Conservation (phyloP, 805 yeast genomes). For the Candida odintsovae region DNA sequence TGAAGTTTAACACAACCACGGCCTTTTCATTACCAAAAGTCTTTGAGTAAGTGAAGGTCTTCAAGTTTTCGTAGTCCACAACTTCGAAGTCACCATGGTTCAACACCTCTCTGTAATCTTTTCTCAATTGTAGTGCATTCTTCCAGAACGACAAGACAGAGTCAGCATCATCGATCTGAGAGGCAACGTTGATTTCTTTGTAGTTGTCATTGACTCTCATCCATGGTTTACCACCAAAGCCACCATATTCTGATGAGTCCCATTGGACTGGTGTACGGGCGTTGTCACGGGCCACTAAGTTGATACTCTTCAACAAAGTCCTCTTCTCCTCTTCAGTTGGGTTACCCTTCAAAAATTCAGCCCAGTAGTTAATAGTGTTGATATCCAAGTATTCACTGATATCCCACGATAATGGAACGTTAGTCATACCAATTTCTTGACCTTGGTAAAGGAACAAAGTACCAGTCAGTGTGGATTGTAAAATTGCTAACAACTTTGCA, state of each 20-base stretch:
- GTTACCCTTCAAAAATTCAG: conserved; percentile 24
- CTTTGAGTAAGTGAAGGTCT: conserved; percentile 39
- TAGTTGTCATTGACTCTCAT: conserved; percentile 45
- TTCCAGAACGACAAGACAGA: conserved; percentile 44
- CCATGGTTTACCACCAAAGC: conserved; percentile 47
- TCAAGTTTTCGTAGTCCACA: conserved; percentile 36
- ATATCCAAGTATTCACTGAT: conserved; percentile 47
- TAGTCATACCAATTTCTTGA: conserved; percentile 54
- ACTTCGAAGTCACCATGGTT: conserved; percentile 42
- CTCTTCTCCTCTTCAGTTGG: conserved; percentile 24
- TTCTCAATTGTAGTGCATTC: conserved; percentile 37
- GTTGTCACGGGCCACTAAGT: conserved; percentile 43
- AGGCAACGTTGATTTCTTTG: conserved; percentile 41
- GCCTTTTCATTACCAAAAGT: conserved; percentile 23
- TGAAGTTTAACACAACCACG: conserved; percentile 39
- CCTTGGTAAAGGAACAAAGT: conserved; percentile 56
- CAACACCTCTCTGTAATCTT: conserved; percentile 36
- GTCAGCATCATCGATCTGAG: conserved; percentile 38
- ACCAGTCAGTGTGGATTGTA: conserved; percentile 44
- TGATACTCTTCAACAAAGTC: conserved; percentile 29
- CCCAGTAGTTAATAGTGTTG: conserved; percentile 38
- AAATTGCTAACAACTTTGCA: conserved; percentile 43
- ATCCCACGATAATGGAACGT: conserved; percentile 38
- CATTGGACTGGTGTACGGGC: conserved; percentile 56
- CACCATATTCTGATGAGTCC: conserved; percentile 41